Evolutionary conservation across 148 eudicot species (phyloP).

Genomic region (Fagopyrum tataricum): DNA sequence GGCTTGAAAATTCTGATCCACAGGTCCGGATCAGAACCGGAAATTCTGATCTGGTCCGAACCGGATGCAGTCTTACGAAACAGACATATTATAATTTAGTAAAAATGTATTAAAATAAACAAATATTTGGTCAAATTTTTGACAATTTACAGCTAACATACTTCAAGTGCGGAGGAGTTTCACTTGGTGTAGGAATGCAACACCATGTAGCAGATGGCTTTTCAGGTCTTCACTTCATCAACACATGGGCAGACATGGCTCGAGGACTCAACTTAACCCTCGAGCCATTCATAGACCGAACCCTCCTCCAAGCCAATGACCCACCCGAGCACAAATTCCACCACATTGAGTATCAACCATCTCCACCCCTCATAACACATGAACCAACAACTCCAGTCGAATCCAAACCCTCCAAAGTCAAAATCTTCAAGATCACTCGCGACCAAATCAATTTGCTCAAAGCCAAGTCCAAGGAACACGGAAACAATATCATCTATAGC

Average conservation of each 20-base stretch:
- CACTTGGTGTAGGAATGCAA: constrained; percentile 22
- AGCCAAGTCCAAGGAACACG: constrained; percentile 10
- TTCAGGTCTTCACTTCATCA: constrained; percentile 15
- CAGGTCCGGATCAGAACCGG: no score
- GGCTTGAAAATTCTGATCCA: no score
- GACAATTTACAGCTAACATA: constrained; percentile 24
- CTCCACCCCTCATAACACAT: constrained; percentile 13
- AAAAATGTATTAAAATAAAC: no score
- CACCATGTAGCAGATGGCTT: constrained; percentile 26
- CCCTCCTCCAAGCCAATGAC: constrained; percentile 18
- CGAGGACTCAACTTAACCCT: constrained; percentile 23
- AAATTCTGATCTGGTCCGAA: no score
- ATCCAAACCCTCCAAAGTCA: background rate
- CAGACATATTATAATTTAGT: no score
- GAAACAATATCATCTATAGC: constrained; percentile 1
- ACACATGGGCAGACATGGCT: constrained; percentile 24
- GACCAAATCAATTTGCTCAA: constrained; percentile 21
- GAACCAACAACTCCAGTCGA: background rate
- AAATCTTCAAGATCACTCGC: constrained; percentile 15
- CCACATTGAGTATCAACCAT: constrained; percentile 27
- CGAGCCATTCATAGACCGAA: constrained; percentile 20
- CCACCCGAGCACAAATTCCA: constrained; percentile 29
- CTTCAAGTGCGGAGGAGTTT: constrained; percentile 30
- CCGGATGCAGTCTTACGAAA: no score
- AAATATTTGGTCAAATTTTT: background rate